phyloP scores from a whole-genome alignment of 345 rosid genomes.

The Melaleuca quinquenervia region DNA sequence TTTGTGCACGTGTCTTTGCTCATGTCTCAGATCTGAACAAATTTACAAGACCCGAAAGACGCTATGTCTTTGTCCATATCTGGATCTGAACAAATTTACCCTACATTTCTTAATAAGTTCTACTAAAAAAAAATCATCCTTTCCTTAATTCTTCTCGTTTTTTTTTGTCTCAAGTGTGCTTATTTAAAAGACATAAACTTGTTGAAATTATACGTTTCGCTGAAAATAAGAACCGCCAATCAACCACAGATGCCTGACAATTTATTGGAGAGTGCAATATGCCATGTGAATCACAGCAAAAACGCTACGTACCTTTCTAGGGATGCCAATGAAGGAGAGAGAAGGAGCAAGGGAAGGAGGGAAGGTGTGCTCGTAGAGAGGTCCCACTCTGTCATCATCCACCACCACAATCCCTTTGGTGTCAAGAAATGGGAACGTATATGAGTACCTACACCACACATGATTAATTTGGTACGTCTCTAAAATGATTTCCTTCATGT shows the following conservation, averaged over 20 bases:
- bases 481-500: neutral
- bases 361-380: slow-evolving; percentile 88
- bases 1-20: neutral
- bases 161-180: neutral
- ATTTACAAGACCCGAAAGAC: neutral
- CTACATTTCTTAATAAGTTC: neutral
- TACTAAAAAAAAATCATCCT: neutral
- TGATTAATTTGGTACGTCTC: neutral
- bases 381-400: slow-evolving; percentile 93
- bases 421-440: slow-evolving; percentile 90
- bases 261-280: neutral
- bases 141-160: neutral
- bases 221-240: neutral
- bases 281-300: neutral
- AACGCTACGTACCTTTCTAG: slow-evolving; percentile 52
- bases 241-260: neutral
- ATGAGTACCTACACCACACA: slow-evolving; percentile 57
- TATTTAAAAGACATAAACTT: neutral
- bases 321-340: slow-evolving; percentile 81
- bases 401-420: slow-evolving; percentile 79
- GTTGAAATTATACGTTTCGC: neutral
- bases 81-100: neutral
- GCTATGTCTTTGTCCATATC: neutral
- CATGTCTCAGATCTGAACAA: neutral
- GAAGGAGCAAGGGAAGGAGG: slow-evolving; percentile 88